Base-by-base conservation (phyloP, 139 green algal genomes). In the Chlamydomonas sp. region DNA sequence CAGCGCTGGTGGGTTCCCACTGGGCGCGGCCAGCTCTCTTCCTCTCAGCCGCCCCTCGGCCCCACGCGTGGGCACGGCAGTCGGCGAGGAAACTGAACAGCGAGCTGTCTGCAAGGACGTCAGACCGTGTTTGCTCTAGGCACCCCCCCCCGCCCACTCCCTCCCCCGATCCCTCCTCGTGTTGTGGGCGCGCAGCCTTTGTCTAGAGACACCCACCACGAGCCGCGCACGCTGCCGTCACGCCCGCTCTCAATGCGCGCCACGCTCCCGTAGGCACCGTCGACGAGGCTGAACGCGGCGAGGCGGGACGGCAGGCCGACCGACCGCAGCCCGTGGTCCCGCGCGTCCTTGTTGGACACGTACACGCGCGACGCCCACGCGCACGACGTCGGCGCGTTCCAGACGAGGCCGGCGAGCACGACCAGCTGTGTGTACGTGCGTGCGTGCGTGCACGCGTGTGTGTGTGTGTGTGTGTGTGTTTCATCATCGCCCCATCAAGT, bases 341-440 rank as follows among this genome's bases (percentile, higher is more conserved):
- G 76, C 0, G 89, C 89, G 26, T 82, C 73, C 80, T 69, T 86
- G 81, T 90, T 90, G 76, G 84, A 92, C n/a, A 96, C 90, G 49
- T 89, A 95, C 28, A 97, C 92, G 5, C 85, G 71, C 0, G 85
- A 87, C 2, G 93, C 93, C 94, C 90, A 98, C 4, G 93, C 93
- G 65, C 91, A 97, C 0, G 93, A 98, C 22, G 89, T 94, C 3
- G 93, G 93, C 1, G 87, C 80, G 73, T 98, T 92, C 93, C 93
- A 98, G 3, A 95, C 90, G 6, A 98, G 85, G 0, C 93, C 93
- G 1, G 86, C 84, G 48, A 98, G 74, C 0, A 79, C 86, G 16
- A 97, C 90, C 29, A 93, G 73, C 86, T 90, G 81, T n/a, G n/a
- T n/a, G n/a, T n/a, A n/a, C n/a, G n/a, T n/a, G n/a, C n/a, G n/a